Conservation (phyloP, 768 basidiomycete species). For the Crucibulum laeve region DNA sequence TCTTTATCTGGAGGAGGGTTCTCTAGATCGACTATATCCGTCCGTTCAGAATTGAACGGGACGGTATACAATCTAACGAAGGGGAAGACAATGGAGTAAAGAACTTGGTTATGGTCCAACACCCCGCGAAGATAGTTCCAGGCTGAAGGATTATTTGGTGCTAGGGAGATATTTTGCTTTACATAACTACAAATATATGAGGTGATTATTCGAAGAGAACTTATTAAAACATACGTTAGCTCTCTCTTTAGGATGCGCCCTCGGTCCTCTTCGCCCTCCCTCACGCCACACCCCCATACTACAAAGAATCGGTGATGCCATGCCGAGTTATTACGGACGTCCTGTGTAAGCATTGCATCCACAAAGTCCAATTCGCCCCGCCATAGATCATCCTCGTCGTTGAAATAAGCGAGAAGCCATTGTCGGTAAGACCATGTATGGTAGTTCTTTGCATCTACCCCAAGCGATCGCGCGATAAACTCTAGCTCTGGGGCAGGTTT, state of each 20-base stretch:
- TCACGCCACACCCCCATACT: conserved; percentile 64
- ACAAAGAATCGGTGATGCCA: conserved; percentile 97
- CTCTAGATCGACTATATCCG: conserved; percentile 65
- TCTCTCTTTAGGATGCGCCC: conserved; percentile 63
- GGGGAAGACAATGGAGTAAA: conserved; percentile 47
- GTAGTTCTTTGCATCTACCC: conserved; percentile 90
- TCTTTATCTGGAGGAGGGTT: conserved; percentile 61
- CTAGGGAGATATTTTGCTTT: conserved; percentile 79
- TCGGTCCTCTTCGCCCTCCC: conserved; percentile 58
- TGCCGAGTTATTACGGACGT: conserved; percentile 93
- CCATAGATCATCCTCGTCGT: conserved; percentile 66
- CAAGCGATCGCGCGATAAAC: conserved; percentile 73
- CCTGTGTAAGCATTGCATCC: conserved; percentile 62
- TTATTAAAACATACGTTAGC: conserved; percentile 52
- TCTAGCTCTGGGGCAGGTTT: conserved; percentile 64
- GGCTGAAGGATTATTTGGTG: conserved; percentile 90
- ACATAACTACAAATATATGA: conserved; percentile 48
- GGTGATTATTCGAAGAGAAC: not conserved
- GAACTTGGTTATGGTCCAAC: conserved; percentile 56
- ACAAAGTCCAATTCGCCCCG: conserved; percentile 69
- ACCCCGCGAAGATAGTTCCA: conserved; percentile 96
- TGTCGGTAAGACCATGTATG: conserved; percentile 99
- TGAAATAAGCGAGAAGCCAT: conserved; percentile 87
- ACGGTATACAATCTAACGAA: conserved; percentile 68
- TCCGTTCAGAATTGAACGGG: conserved; percentile 17